Conservation (phyloP, 164 flowering plant genomes). For the Platanus orientalis region DNA sequence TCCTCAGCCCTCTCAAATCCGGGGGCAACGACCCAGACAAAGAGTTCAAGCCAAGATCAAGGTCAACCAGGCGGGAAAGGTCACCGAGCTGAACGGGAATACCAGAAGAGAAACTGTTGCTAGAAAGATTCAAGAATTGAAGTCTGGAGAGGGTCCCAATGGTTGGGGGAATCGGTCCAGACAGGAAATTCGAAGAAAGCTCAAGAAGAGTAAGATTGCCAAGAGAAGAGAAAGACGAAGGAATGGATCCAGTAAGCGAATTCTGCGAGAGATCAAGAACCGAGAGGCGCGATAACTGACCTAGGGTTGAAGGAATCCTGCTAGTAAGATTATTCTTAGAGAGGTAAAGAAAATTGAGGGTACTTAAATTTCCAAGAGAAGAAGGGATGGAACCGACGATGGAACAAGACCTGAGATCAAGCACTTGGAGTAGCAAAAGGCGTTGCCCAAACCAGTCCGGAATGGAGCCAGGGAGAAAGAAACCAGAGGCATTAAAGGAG, state of each 20-base stretch:
- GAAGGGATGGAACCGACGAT: slow-evolving; percentile 51
- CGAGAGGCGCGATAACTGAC: slow-evolving; percentile 19
- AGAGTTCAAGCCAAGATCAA: slow-evolving; percentile 57
- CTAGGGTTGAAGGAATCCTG: slow-evolving; percentile 29
- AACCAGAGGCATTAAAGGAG: slow-evolving; percentile 60
- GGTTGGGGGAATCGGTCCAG: slow-evolving; percentile 45
- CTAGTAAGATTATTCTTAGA: slow-evolving; percentile 47
- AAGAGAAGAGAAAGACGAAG: slow-evolving; percentile 24
- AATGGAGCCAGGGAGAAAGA: slow-evolving; percentile 60
- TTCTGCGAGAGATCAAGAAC: slow-evolving; percentile 40
- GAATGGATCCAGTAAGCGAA: slow-evolving; percentile 35
- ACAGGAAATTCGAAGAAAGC: slow-evolving; percentile 37
- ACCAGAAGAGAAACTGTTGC: slow-evolving; percentile 40
- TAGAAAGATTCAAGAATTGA: slow-evolving; percentile 41
- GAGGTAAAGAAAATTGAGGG: slow-evolving; percentile 34
- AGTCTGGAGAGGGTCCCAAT: slow-evolving; percentile 37
- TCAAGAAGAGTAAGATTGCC: slow-evolving; percentile 26
- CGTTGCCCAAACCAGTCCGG: slow-evolving; percentile 64
- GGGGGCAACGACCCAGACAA: slow-evolving; percentile 55
- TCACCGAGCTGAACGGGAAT: slow-evolving; percentile 52
- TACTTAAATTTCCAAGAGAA: slow-evolving; percentile 37
- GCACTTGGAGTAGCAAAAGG: slow-evolving; percentile 38
- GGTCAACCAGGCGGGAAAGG: slow-evolving; percentile 47
- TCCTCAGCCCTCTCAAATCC: slow-evolving; percentile 42
- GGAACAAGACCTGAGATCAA: slow-evolving; percentile 62